Conservation (phyloP, 305 asterid species). For the Withania somnifera region DNA sequence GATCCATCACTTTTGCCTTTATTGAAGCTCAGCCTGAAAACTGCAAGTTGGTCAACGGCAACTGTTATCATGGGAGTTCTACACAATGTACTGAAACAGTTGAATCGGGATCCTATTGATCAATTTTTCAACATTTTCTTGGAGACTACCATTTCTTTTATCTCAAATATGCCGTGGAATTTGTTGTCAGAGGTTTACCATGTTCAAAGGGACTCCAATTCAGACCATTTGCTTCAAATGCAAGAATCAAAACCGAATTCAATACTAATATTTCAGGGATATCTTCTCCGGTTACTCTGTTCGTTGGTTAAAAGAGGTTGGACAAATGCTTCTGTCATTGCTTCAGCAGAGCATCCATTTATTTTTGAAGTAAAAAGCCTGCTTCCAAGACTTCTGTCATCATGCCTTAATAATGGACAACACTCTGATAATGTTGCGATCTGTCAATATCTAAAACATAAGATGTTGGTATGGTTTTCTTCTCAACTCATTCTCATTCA, state of each 20-base stretch:
- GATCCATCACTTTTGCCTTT: constrained; percentile 18
- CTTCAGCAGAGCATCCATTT: constrained; percentile 14
- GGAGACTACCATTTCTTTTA: constrained; percentile 24
- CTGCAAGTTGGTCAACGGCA: constrained; percentile 30
- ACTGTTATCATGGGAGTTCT: constrained; percentile 47
- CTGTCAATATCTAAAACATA: constrained; percentile 62
- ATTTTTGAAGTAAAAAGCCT: constrained; percentile 30
- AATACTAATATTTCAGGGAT: constrained; percentile 33
- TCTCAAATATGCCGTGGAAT: constrained; percentile 48
- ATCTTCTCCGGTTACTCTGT: constrained; percentile 55
- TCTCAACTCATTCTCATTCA: background rate
- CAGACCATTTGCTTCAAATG: constrained; percentile 11
- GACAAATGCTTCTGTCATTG: constrained; percentile 22
- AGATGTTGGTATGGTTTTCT: constrained; percentile 52
- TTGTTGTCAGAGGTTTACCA: constrained; percentile 24
- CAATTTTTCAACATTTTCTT: constrained; percentile 30
- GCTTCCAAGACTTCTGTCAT: constrained; percentile 41
- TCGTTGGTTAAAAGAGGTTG: constrained; percentile 36
- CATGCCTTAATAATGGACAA: constrained; percentile 40
- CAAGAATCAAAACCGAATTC: constrained; percentile 24
- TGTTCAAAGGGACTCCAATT: constrained; percentile 13
- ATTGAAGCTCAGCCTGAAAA: constrained; percentile 32
- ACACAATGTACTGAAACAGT: constrained; percentile 45
- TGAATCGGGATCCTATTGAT: constrained; percentile 37
- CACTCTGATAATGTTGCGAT: constrained; percentile 22